phyloP scores from a whole-genome alignment of 2,329 filamentous ascomycete species.

The Myriosclerotinia scirpicola region DNA sequence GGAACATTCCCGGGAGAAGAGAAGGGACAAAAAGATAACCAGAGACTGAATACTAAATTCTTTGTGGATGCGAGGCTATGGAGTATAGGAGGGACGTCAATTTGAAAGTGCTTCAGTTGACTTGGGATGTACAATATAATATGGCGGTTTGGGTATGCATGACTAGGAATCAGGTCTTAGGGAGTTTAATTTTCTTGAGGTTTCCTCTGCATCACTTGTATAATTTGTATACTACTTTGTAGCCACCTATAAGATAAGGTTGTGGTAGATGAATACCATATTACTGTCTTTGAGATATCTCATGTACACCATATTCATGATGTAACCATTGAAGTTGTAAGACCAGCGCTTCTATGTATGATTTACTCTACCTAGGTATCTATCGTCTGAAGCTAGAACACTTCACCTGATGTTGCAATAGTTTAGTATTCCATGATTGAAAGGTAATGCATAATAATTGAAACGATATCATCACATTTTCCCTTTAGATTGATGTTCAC shows the following conservation, averaged over 20 bases:
- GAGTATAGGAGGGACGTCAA: conserved; percentile 30
- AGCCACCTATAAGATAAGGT: neutral
- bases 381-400: too few relatives aligned
- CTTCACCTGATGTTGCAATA: too few relatives aligned
- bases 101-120: conserved; percentile 44
- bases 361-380: neutral
- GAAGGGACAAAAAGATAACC: conserved; percentile 35
- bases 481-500: too few relatives aligned
- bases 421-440: too few relatives aligned
- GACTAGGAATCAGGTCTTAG: conserved; percentile 1
- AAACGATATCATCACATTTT: too few relatives aligned
- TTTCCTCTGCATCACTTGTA: conserved; percentile 15
- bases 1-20: too few relatives aligned
- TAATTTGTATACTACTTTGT: conserved; percentile 16
- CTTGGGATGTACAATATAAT: conserved; percentile 26
- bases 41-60: conserved; percentile 17
- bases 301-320: too few relatives aligned
- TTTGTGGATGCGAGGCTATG: conserved; percentile 22
- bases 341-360: neutral
- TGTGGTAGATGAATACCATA: neutral
- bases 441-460: too few relatives aligned
- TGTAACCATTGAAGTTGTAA: neutral
- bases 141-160: conserved; percentile 18
- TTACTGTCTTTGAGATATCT: neutral
- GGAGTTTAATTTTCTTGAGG: conserved; percentile 9